Evolutionary conservation across 78 protist genomes (phyloP), one percentile per base, ranked within the genome.

Genomic region (Chrysochromulina tobinii): DNA sequence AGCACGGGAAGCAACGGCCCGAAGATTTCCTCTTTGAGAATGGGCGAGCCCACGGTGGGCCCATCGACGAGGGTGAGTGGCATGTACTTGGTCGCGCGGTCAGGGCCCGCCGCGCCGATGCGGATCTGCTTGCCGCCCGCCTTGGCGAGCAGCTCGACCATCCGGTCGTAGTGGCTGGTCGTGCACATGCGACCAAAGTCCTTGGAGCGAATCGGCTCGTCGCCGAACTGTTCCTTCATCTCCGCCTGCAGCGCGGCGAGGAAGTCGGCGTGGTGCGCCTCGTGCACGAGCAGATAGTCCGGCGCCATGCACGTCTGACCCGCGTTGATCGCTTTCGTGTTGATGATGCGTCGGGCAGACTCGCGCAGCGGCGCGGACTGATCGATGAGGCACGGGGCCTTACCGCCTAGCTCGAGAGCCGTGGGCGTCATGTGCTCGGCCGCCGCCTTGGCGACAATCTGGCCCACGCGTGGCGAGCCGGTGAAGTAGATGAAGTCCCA

Each of bases 321-420:
- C 11, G 89, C 93, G 93, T 97, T 97, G 92, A 95, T 0, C 88
- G 5, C 1, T 83, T 89, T 92, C 12, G 91, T 95, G 94, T 92
- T 91, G 25, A 72, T 50, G 18, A 97, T 66, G 7, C 97, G 69
- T 7, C 57, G 27, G 1, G 96, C 97, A 8, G 97, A 87, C 20
- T 83, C 12, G 15, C 38, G 87, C 17, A 97, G 64, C 64, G 64
- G 64, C 23, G 64, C 64, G 64, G 7, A 12, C 25, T 81, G 48
- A 72, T 96, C 97, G n/a, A 98, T 92, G 55, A 97, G 91, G 25
- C 73, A 61, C 8, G 99, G 99, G n/a, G 88, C 75, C 88, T 97
- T 96, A 5, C 99, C 99, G 51, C 99, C 99, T 27, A 97, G 91
- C 87, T 98, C 99, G 27, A 98, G 93, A n/a, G 96, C 89, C 50